These are phyloP conservation scores for Plectosphaerella cucumerina DNA, from an alignment of 2,329 filamentous ascomycete species.

Conservation along the genomic window DNA sequence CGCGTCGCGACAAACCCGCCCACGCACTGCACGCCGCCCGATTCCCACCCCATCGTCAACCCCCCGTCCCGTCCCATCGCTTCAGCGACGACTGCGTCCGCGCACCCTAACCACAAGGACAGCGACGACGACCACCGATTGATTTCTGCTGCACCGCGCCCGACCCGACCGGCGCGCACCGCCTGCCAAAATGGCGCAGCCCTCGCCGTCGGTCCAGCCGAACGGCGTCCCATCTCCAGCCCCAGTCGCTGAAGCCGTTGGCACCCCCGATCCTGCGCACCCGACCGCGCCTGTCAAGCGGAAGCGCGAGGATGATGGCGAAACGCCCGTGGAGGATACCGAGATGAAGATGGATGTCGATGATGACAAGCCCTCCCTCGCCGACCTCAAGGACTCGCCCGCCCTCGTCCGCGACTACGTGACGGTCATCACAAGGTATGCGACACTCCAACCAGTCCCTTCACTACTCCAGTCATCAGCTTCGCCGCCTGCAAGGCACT, in stretches of 20 bases:
- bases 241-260: not conserved
- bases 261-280: slow-evolving; percentile 20
- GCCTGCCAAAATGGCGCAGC: slow-evolving; percentile 33
- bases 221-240: slow-evolving; percentile 38
- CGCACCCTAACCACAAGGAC: not conserved
- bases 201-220: slow-evolving; percentile 25
- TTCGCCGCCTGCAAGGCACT: too few relatives aligned
- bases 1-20: slow-evolving; percentile 15
- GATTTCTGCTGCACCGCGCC: not conserved
- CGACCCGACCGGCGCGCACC: not conserved
- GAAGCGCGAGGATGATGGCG: slow-evolving; percentile 52
- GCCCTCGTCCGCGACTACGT: slow-evolving; percentile 33
- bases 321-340: slow-evolving; percentile 22
- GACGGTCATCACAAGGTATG: slow-evolving; percentile 33
- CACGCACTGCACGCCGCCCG: slow-evolving; percentile 8
- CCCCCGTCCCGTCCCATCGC: not conserved
- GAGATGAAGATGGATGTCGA: slow-evolving; percentile 20
- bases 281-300: slow-evolving; percentile 43
- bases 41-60: slow-evolving; percentile 11
- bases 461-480: too few relatives aligned
- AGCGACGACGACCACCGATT: not conserved
- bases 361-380: slow-evolving; percentile 14
- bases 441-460: slow-evolving; percentile 5
- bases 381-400: slow-evolving; percentile 20
- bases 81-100: not conserved